phyloP scores from a whole-genome alignment of 2,329 filamentous ascomycete genomes.

The Penicillium italicum region DNA sequence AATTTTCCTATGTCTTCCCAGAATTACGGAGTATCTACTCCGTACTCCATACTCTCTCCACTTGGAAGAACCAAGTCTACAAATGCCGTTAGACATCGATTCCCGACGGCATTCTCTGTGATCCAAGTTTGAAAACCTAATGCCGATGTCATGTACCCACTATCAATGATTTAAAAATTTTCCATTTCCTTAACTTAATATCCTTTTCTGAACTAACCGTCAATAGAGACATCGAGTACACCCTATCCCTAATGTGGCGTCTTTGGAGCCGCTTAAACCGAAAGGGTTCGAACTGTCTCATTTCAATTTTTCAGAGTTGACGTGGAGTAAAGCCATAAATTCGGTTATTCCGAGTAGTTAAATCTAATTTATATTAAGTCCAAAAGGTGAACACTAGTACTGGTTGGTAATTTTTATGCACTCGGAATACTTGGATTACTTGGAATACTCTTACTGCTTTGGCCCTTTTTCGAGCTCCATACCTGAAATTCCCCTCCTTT shows the following conservation, averaged over 20 bases:
- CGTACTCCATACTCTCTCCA: background rate
- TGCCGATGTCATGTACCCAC: background rate
- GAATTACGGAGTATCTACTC: background rate
- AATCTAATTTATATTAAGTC: conserved; percentile 8
- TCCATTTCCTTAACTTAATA: background rate
- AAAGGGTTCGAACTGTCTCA: conserved; percentile 5
- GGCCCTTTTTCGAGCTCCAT: conserved; percentile 18
- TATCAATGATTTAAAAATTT: background rate
- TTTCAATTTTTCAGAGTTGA: conserved; percentile 6
- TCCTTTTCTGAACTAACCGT: background rate
- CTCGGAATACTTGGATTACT: conserved; percentile 13
- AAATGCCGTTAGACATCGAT: conserved; percentile 1
- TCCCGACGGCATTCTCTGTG: background rate
- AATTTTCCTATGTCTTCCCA: background rate
- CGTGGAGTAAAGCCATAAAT: background rate
- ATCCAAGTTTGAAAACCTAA: background rate
- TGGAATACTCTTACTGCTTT: conserved; percentile 3
- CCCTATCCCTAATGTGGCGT: conserved; percentile 1
- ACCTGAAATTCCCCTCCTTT: conserved; percentile 13
- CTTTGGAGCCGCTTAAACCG: conserved; percentile 3
- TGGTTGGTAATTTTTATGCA: conserved; percentile 7
- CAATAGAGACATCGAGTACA: background rate
- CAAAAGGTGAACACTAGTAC: background rate
- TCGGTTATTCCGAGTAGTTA: conserved; percentile 15
- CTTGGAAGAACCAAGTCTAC: background rate